Conservation (phyloP, 805 yeast genomes). For the Cyberlindnera mrakii region DNA sequence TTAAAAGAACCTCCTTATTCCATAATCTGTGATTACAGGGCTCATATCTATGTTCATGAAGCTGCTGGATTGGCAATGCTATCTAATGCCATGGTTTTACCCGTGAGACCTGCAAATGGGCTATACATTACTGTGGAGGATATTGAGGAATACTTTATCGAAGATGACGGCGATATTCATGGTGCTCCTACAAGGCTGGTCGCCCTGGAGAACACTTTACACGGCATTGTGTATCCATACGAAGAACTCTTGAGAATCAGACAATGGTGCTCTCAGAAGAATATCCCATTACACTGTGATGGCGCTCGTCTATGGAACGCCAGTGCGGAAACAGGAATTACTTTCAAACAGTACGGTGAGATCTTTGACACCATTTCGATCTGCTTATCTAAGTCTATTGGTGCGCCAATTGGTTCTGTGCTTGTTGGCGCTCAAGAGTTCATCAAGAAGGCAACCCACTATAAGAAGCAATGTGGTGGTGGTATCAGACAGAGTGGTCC, state of each 20-base stretch:
- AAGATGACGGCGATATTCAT: slow-evolving; percentile 80
- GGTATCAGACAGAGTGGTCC: slow-evolving; percentile 88
- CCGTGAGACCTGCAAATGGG: slow-evolving; percentile 76
- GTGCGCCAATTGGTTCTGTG: slow-evolving; percentile 92
- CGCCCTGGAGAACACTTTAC: slow-evolving; percentile 83
- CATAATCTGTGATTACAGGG: slow-evolving; percentile 78
- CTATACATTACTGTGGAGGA: slow-evolving; percentile 75
- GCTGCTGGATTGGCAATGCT: slow-evolving; percentile 89
- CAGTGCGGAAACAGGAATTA: slow-evolving; percentile 46
- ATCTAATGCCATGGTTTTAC: slow-evolving; percentile 87
- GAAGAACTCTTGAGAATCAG: slow-evolving; percentile 72
- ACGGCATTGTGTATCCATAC: slow-evolving; percentile 74
- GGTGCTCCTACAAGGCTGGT: slow-evolving; percentile 82
- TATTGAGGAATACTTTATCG: slow-evolving; percentile 50
- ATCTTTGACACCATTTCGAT: slow-evolving; percentile 82
- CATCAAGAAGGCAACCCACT: slow-evolving; percentile 71
- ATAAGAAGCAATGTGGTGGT: slow-evolving; percentile 91
- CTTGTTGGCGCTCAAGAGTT: slow-evolving; percentile 60
- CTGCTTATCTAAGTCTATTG: slow-evolving; percentile 83
- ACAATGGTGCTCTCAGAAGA: slow-evolving; percentile 56
- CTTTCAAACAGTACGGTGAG: slow-evolving; percentile 64
- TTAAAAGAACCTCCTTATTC: slow-evolving; percentile 79
- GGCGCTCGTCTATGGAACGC: slow-evolving; percentile 98
- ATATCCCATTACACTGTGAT: slow-evolving; percentile 70
- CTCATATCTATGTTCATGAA: slow-evolving; percentile 78